Evolutionary conservation across 495 filamentous ascomycete genomes (phyloP).

Genomic region (Aspergillus kassunensis): DNA sequence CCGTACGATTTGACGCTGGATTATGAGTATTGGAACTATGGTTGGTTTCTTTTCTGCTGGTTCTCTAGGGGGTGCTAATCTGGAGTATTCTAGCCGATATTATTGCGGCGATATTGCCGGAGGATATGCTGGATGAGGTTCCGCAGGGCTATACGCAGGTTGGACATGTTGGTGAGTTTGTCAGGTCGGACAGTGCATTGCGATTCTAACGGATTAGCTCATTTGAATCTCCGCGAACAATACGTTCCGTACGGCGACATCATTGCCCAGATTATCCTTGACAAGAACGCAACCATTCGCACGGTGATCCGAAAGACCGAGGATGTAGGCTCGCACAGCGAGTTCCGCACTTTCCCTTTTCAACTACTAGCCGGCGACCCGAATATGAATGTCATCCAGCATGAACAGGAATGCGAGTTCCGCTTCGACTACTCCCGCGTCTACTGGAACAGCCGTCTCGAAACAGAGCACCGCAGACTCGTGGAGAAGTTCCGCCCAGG

Average conservation of each 20-base stretch:
- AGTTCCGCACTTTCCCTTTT: constrained; percentile 89
- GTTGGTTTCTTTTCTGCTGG: constrained; percentile 40
- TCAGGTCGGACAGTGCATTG: too few species aligned
- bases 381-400: constrained; percentile 74
- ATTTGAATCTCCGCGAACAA: constrained; percentile 81
- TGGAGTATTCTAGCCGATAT: constrained; percentile 76
- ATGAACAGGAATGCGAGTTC: constrained; percentile 49
- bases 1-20: constrained; percentile 71
- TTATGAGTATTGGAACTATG: constrained; percentile 82
- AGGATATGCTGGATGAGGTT: constrained; percentile 61
- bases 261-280: constrained; percentile 76
- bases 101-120: constrained; percentile 71
- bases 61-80: too few species aligned
- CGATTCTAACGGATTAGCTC: constrained; percentile 46
- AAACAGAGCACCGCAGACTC: constrained; percentile 81
- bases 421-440: constrained; percentile 66
- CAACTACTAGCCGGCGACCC: constrained; percentile 81
- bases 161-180: constrained; percentile 72
- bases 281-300: constrained; percentile 75
- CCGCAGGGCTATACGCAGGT: constrained; percentile 83
- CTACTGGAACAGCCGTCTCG: constrained; percentile 93
- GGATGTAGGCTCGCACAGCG: constrained; percentile 75
- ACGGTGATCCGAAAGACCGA: constrained; percentile 97
- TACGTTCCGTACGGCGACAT: constrained; percentile 79
- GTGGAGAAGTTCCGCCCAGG: constrained; percentile 73